phyloP scores from a whole-genome alignment of 768 basidiomycete genomes.

The Russula abietina region DNA sequence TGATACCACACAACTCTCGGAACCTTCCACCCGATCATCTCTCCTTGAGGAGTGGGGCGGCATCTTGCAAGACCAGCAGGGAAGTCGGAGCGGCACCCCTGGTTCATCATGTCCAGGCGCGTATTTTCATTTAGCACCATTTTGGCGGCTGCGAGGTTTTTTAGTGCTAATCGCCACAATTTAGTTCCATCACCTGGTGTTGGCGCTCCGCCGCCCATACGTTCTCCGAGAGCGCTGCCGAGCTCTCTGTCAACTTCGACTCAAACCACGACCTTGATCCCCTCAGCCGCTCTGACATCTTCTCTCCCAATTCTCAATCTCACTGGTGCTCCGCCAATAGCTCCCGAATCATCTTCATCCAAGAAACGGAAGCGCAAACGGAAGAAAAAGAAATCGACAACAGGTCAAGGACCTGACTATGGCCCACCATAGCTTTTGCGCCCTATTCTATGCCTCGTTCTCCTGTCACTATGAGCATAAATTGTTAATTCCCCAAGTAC shows the following conservation, averaged over 20 bases:
- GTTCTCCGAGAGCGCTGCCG: background rate
- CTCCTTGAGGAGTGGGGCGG: background rate
- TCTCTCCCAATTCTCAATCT: conserved; percentile 17
- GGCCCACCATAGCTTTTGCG: background rate
- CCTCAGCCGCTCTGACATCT: background rate
- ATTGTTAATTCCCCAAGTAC: conserved; percentile 1
- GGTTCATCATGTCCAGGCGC: conserved; percentile 1
- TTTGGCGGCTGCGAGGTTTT: background rate
- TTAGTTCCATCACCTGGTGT: background rate
- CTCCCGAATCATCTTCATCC: background rate
- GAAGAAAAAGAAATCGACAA: conserved; percentile 19
- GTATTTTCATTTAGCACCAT: background rate
- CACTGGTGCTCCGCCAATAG: conserved; percentile 8
- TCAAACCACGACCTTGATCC: background rate
- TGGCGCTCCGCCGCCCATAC: background rate
- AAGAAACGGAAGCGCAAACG: conserved; percentile 17
- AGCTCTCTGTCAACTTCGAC: background rate
- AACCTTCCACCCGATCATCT: background rate
- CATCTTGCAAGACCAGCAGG: background rate
- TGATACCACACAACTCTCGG: background rate
- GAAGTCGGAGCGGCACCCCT: background rate
- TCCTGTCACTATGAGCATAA: conserved; percentile 1
- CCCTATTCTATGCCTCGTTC: background rate
- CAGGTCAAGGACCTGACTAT: background rate
- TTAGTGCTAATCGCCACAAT: background rate